Percentiles rank a stretch among this genome's conserved stretches.
Evolutionary conservation across 2,329 filamentous ascomycete genomes (phyloP).

Genomic region (Fusarium bulbicola): DNA sequence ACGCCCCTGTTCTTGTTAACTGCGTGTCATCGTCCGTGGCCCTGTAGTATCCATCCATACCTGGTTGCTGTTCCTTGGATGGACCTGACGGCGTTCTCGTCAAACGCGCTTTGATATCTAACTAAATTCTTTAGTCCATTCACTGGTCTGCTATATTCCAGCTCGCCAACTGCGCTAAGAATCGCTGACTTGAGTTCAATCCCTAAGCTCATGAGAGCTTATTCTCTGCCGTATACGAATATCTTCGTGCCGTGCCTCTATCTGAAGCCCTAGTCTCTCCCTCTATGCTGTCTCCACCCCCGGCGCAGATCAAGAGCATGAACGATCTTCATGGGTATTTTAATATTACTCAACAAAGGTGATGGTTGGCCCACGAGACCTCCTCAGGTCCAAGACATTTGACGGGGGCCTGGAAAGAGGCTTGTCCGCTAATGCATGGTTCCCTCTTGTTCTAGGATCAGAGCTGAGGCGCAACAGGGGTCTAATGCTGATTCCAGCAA

Average conservation of each 20-base stretch:
- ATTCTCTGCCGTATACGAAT: constrained; percentile 1
- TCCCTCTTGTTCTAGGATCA: constrained; percentile 8
- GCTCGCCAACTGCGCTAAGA: constrained; percentile 10
- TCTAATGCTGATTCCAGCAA: background rate
- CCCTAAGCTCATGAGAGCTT: background rate
- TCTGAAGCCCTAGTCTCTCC: background rate
- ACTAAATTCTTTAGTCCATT: constrained; percentile 7
- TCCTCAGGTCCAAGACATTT: constrained; percentile 18
- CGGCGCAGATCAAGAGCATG: background rate
- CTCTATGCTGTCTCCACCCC: background rate
- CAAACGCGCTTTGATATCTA: constrained; percentile 13
- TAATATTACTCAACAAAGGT: constrained; percentile 20
- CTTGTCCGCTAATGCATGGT: constrained; percentile 16
- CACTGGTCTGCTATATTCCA: constrained; percentile 18
- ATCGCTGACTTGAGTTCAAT: background rate
- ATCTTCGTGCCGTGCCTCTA: constrained; percentile 1
- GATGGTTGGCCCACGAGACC: constrained; percentile 4
- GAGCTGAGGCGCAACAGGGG: constrained; percentile 30
- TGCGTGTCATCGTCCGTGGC: constrained; percentile 36
- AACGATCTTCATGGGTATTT: constrained; percentile 6
- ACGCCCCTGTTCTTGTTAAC: constrained; percentile 24
- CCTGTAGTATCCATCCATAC: constrained; percentile 17
- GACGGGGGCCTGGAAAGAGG: constrained; percentile 26
- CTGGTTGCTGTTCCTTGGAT: constrained; percentile 20
- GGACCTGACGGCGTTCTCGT: constrained; percentile 30